phyloP scores from a whole-genome alignment of 164 flowering plant species.

The Hamamelis virginiana region DNA sequence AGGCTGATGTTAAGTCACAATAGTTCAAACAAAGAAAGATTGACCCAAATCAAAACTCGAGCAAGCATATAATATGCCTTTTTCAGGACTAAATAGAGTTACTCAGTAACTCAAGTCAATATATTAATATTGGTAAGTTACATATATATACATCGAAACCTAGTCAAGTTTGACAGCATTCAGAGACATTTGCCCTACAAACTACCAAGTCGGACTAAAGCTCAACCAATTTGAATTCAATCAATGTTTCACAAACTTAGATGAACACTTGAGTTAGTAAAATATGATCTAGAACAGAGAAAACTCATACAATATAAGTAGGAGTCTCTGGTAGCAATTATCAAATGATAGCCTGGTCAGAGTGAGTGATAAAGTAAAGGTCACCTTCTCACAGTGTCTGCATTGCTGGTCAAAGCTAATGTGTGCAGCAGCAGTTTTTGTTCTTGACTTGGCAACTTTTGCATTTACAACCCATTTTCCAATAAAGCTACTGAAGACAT shows the following conservation, averaged over 20 bases:
- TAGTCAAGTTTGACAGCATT: not conserved
- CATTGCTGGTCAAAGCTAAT: constrained; percentile 84
- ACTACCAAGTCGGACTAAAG: no score
- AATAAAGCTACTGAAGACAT: constrained; percentile 53
- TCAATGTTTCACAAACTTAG: no score
- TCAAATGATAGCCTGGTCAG: not conserved
- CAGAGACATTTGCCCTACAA: not conserved
- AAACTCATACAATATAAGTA: no score
- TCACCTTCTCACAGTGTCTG: constrained; percentile 85
- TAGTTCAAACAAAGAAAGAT: no score
- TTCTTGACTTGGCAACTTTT: constrained; percentile 50
- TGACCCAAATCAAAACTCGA: no score
- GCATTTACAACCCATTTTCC: constrained; percentile 62
- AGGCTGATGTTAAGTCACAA: no score
- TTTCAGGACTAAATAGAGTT: not conserved
- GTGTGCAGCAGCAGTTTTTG: constrained; percentile 46
- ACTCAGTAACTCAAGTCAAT: not conserved
- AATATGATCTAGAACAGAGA: no score
- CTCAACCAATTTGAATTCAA: no score
- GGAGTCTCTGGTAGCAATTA: no score
- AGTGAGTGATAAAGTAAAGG: not conserved
- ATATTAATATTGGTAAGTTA: no score
- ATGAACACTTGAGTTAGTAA: no score
- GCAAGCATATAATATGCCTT: not conserved
- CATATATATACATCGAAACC: not conserved